Conservation (phyloP, 1,139 yeast species). For the Insectozyma bohioensis region DNA sequence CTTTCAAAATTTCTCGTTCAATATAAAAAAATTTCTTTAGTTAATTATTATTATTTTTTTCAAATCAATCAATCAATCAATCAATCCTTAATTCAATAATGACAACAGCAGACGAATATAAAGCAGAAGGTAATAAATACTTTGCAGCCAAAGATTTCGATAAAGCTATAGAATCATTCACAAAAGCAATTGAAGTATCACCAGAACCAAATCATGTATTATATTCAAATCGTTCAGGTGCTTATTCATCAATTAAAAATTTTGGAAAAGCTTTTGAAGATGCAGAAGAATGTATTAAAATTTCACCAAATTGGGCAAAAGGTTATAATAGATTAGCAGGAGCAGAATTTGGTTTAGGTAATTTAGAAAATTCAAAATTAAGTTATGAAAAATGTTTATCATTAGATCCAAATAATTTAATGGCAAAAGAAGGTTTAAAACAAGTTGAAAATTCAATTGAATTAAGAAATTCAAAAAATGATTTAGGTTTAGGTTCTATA, state of each 20-base stretch:
- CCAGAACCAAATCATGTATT: constrained; percentile 83
- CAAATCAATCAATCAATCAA: too few relatives aligned
- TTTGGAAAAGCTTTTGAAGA: constrained; percentile 75
- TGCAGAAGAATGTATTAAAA: constrained; percentile 77
- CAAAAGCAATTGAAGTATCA: constrained; percentile 87
- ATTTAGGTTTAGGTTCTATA: constrained; percentile 73
- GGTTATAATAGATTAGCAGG: constrained; percentile 94
- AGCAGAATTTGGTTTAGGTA: constrained; percentile 83
- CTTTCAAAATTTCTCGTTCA: too few relatives aligned
- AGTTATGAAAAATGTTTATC: constrained; percentile 81
- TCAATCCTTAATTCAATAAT: too few relatives aligned
- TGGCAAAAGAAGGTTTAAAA: constrained; percentile 81
- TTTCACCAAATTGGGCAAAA: constrained; percentile 88
- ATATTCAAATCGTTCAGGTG: constrained; percentile 92
- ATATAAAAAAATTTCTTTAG: too few relatives aligned
- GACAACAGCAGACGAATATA: constrained; percentile 66
- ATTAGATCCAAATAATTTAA: constrained; percentile 77
- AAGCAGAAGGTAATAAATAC: constrained; percentile 87
- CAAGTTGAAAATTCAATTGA: constrained; percentile 61
- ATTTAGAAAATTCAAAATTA: constrained; percentile 65
- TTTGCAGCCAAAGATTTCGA: constrained; percentile 83
- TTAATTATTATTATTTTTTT: too few relatives aligned
- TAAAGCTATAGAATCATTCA: constrained; percentile 76
- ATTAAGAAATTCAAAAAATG: constrained; percentile 52
- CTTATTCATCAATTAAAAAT: constrained; percentile 76